A percentile compares a stretch with the other conserved stretches of the same genome.
These are phyloP conservation scores for Colletotrichum incanum DNA, from an alignment of 2,329 filamentous ascomycete species.

Conservation along the genomic window DNA sequence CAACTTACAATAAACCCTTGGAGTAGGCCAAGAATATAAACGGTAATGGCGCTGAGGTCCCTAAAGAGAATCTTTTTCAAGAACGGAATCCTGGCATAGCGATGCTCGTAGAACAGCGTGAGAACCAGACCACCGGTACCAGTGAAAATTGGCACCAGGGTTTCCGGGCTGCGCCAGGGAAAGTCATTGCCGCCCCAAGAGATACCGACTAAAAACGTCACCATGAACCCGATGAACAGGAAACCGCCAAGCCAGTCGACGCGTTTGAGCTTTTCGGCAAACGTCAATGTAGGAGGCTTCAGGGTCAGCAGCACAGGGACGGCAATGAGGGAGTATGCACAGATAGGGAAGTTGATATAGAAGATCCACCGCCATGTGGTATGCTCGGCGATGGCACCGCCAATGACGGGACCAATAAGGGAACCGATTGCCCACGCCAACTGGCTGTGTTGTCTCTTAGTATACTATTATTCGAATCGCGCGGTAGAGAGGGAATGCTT, in stretches of 20 bases:
- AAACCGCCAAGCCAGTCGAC: constrained; percentile 63
- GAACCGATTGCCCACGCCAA: constrained; percentile 59
- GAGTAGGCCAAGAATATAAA: constrained; percentile 52
- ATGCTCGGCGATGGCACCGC: no score
- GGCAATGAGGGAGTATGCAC: constrained; percentile 56
- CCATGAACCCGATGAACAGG: constrained; percentile 59
- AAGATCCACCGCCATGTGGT: no score
- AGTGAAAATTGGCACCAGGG: constrained; percentile 60
- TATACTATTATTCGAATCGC: not conserved
- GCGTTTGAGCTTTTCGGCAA: constrained; percentile 52
- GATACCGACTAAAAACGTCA: constrained; percentile 61
- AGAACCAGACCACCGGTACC: constrained; percentile 57
- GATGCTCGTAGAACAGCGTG: constrained; percentile 57
- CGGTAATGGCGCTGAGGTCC: constrained; percentile 48
- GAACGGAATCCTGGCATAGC: constrained; percentile 51
- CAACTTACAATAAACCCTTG: no score
- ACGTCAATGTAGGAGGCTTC: constrained; percentile 50
- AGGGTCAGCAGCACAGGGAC: constrained; percentile 61
- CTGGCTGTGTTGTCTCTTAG: constrained; percentile 43
- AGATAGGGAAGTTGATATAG: constrained; percentile 63
- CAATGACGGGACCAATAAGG: no score
- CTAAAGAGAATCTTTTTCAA: constrained; percentile 51
- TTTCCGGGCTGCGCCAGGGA: constrained; percentile 57
- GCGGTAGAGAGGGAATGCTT: constrained; percentile 40
- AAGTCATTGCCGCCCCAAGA: no score